Conservation (phyloP, 768 basidiomycete genomes). For the Trametes gibbosa region DNA sequence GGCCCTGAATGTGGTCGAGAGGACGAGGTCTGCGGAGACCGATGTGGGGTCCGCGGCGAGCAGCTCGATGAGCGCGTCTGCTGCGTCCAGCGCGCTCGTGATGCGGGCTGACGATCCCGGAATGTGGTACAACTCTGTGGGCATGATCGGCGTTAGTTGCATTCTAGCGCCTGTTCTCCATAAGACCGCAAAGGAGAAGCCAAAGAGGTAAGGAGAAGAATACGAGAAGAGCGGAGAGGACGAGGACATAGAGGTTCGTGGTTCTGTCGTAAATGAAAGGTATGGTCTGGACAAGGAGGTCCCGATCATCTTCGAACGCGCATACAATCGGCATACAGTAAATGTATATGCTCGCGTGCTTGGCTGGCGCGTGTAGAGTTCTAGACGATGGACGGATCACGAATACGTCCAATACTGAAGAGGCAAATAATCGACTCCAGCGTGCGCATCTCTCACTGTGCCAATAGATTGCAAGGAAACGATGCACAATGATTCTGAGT, state of each 20-base stretch:
- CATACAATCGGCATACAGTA: not conserved
- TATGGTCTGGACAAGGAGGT: not conserved
- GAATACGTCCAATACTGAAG: not conserved
- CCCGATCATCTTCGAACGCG: not conserved
- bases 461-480: too few species aligned
- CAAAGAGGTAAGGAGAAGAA: not conserved
- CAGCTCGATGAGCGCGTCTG: conserved; percentile 3
- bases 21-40: not conserved
- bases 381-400: too few species aligned
- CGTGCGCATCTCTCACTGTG: too few species aligned
- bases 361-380: not conserved
- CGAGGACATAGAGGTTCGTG: not conserved
- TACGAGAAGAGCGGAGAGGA: not conserved
- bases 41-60: conserved; percentile 3
- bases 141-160: not conserved
- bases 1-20: not conserved
- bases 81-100: conserved; percentile 1
- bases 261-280: not conserved
- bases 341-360: not conserved
- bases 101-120: not conserved
- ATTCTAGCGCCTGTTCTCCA: not conserved
- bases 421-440: too few species aligned
- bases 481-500: too few species aligned
- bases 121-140: not conserved
- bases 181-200: not conserved